Base-by-base conservation (phyloP, 2,329 filamentous ascomycete species). In the Monosporascus sp. region DNA sequence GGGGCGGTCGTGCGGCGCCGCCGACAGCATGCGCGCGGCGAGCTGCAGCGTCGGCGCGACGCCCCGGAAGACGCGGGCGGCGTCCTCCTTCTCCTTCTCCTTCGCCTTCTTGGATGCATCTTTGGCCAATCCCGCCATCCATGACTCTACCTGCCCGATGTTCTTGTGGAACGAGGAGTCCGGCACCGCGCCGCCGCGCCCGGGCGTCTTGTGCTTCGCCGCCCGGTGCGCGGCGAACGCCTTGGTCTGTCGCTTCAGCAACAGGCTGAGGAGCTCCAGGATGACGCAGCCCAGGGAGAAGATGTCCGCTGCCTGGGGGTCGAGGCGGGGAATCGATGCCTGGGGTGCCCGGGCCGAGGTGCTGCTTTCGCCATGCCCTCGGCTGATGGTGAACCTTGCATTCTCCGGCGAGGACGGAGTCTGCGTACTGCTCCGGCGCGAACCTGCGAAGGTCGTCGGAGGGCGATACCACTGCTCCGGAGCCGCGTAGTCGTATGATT, bases 151-250 rank as follows among this genome's bases (percentile, higher is more conserved):
- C 66, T 88, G 86, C 17, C 81, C 78, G 1, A 87, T 73, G 60
- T 90, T 89, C 58, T 81, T 80, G 68, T 90, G 87, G 67, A 88
- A 91, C 0, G 85, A 88, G 0, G 85, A 79, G 68, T 90, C 87
- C 7, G 79, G 77, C 1, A 86, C 78, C 6, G 82, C 83, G 14
- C 82, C 83, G 31, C 82, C 82, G 24, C 80, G 72, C 0, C 79
- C 78, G 15, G 77, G 68, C 41, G 72, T 79, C 64, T 84, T 85
- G 65, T 87, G 83, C 64, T 85, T 86, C 3, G 81, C 78, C 1
- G 82, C 78, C 6, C 88, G 83, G 65, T 89, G 84, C 24, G 82
- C 77, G 36, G 82, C 75, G 63, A 90, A 90, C 25, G 85, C 80
- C 49, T 81, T 78, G 1, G 81, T 77, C 50, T 84, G 82, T 59